These are phyloP conservation scores for Cudoniella acicularis DNA, from an alignment of 495 filamentous ascomycete genomes.

Conservation along the genomic window DNA sequence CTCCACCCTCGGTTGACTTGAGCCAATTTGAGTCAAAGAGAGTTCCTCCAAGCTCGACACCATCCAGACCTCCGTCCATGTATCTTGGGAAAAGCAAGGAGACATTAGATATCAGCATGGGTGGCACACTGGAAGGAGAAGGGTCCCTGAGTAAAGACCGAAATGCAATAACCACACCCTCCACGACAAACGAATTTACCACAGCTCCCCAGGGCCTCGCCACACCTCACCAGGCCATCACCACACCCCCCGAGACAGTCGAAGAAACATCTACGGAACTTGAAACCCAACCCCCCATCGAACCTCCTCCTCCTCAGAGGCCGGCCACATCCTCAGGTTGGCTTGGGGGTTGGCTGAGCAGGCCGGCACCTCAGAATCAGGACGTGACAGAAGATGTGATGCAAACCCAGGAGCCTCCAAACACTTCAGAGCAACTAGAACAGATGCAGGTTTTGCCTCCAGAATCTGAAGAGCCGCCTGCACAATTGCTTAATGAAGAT, in stretches of 20 bases:
- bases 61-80: conserved; percentile 36
- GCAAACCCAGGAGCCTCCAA: conserved; percentile 17
- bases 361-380: conserved; percentile 22
- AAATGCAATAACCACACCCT: too few species aligned
- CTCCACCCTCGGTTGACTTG: conserved; percentile 35
- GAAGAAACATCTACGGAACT: background rate
- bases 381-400: conserved; percentile 24
- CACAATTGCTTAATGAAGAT: too few species aligned
- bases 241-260: background rate
- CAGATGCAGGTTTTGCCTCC: too few species aligned
- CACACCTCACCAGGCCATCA: background rate
- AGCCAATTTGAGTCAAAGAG: conserved; percentile 45
- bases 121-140: conserved; percentile 17
- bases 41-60: conserved; percentile 27
- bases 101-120: conserved; percentile 26
- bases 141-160: background rate
- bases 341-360: conserved; percentile 55
- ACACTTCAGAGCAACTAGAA: conserved; percentile 6
- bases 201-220: too few species aligned
- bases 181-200: too few species aligned
- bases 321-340: conserved; percentile 45
- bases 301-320: conserved; percentile 10
- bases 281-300: conserved; percentile 1
- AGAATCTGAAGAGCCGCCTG: background rate
- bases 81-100: conserved; percentile 37